Evolutionary conservation across 2,329 filamentous ascomycete genomes (phyloP), one percentile per base, ranked within the genome.

Genomic region (Cytospora piceae): DNA sequence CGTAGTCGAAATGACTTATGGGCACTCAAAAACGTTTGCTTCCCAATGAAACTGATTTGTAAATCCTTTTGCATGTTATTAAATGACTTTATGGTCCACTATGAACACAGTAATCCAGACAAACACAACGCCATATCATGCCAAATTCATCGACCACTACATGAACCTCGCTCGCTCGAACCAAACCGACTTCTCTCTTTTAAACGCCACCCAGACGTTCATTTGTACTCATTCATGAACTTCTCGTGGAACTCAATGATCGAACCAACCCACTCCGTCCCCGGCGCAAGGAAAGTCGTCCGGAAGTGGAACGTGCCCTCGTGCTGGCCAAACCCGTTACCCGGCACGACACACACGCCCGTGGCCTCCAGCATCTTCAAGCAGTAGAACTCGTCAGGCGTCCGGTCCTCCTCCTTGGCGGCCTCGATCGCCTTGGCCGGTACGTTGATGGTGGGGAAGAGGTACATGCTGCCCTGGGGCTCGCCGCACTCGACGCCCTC

Each of bases 401-500:
- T 82, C 74, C 91, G 90, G 72, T 87, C 88, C 76, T 93, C 91
- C 68, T 89, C 80, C 73, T 83, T 78, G 42, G 95, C 95, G 20
- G 91, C 92, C 70, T 90, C 89, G 68, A 89, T 79, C 51, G 93
- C 95, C 80, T 92, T 92, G 29, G 80, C 72, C 1, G 95, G 87
- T 29, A 99, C 83, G 39, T 83, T 87, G 80, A 99, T 96, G 72
- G 92, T 95, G 29, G 95, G 95, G 87, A 98, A 99, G 73, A 99
- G 90, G 82, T 99, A 99, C 95, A 99, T 99, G 76, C 91, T 90
- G 67, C 95, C 95, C 85, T 97, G 91, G 64, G 95, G 95, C 71
- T 88, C 85, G 73, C 91, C 90, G 80, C 94, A 97, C 77, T 94
- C 87, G 66, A 99, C 94, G 66, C 95, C 95, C 79, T 98, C 94